Base-by-base conservation (phyloP, 2,329 filamentous ascomycete genomes). In the Cryphonectria carpinicola region DNA sequence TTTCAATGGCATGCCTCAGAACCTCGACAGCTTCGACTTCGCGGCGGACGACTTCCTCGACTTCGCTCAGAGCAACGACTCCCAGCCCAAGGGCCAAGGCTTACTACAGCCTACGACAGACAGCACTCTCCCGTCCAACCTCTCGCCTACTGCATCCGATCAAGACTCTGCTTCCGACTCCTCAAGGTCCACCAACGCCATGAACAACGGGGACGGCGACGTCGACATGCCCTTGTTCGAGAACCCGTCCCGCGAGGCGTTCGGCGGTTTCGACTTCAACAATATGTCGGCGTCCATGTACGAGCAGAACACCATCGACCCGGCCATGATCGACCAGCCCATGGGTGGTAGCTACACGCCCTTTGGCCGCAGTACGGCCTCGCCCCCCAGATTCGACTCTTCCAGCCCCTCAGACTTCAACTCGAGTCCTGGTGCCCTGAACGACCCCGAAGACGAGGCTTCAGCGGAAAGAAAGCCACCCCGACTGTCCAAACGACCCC, bases 131-230 rank as follows among this genome's bases (percentile, higher is more conserved):
- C 81, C 82, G n/a, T 81, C 82, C 62, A 82, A 81, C 66, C 80
- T 81, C 72, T 83, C 81, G 52, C 80, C 81, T 62, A 80, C 79
- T 77, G 81, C 78, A 66, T 82, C 81, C 14, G 84, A 82, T 66
- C 82, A 81, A 70, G 85, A 87, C 75, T 86, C 84, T 3, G 71
- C 84, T 4, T 87, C 85, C 66, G 85, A 87, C 72, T 87, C 86
- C 11, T 84, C 84, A 17, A 82, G 81, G 54, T 82, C 83, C 22
- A 83, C 84, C 73, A 81, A 83, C 28, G 81, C 78, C 43, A 77
- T 81, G 70, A 81, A 80, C 52, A 74, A 80, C 37, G 79, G 78
- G 66, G 84, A 86, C 76, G 74, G 80, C 49, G 84, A 86, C 76
- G 74, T 80, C 49, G 81, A 81, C 75, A 85, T 85, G 81, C 79